Conservation (phyloP, 108 stramenopile species). For the Cyclostephanos invisitatus region DNA sequence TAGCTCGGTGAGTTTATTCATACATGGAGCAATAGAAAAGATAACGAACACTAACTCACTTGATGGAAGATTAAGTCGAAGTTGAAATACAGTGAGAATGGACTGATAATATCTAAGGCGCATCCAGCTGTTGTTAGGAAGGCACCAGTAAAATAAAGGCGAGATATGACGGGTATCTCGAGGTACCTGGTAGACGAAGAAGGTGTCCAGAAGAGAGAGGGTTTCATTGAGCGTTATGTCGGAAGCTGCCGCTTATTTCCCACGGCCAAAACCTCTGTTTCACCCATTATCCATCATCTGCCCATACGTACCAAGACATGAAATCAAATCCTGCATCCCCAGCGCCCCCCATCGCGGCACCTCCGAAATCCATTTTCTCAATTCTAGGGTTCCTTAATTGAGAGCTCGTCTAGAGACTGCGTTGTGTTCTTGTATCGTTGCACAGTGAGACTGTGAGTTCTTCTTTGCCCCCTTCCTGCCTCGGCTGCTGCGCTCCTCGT, state of each 20-base stretch:
- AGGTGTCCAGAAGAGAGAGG: not conserved
- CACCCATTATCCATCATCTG: not conserved
- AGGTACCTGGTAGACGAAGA: slow-evolving; percentile 74
- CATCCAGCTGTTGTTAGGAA: slow-evolving; percentile 95
- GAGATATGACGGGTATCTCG: slow-evolving; percentile 93
- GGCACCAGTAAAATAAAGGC: slow-evolving; percentile 94
- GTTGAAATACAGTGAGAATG: slow-evolving; percentile 93
- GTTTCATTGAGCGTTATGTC: not conserved
- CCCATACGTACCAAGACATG: slow-evolving; percentile 61
- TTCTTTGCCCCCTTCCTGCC: too few species aligned
- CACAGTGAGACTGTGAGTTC: too few species aligned
- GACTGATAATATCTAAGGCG: slow-evolving; percentile 87
- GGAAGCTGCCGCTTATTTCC: too few species aligned
- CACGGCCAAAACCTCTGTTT: too few species aligned
- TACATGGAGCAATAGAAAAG: not conserved
- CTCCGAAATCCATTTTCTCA: slow-evolving; percentile 54
- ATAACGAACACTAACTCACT: not conserved
- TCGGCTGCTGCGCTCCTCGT: too few species aligned
- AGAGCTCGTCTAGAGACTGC: too few species aligned
- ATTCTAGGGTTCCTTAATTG: too few species aligned
- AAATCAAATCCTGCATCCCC: slow-evolving; percentile 61
- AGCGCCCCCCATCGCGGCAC: slow-evolving; percentile 41
- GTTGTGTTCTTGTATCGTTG: too few species aligned
- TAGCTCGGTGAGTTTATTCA: not conserved
- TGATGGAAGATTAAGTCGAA: slow-evolving; percentile 83